These are phyloP conservation scores for Phytopythium vexans DNA, from an alignment of 352 stramenopile genomes.

Conservation along the genomic window DNA sequence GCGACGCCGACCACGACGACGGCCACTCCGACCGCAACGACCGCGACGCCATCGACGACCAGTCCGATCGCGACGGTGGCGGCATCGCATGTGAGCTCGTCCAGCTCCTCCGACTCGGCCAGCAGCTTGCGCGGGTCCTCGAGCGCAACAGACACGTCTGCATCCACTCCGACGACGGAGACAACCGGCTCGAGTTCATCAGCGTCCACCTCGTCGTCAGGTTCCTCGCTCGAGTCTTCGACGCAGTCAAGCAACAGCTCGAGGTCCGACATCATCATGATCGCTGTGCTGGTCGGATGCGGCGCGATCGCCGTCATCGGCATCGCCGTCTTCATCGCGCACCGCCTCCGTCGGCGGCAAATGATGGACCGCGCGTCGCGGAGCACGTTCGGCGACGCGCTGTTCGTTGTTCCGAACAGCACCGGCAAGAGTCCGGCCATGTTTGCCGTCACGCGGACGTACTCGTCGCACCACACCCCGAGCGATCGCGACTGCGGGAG, in stretches of 20 bases:
- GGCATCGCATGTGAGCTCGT: too few species aligned
- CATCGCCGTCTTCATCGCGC: slow-evolving; percentile 46
- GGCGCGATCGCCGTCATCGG: slow-evolving; percentile 37
- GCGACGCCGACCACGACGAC: slow-evolving; percentile 1
- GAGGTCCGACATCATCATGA: slow-evolving; percentile 25
- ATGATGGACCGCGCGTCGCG: slow-evolving; percentile 18
- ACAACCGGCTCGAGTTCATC: not conserved
- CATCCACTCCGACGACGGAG: not conserved
- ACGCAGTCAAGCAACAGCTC: slow-evolving; percentile 11
- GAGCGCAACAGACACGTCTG: too few species aligned
- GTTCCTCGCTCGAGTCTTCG: too few species aligned
- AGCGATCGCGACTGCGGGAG: slow-evolving; percentile 16
- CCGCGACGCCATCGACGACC: not conserved
- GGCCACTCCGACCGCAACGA: not conserved
- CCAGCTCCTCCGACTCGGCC: not conserved
- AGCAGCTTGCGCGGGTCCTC: too few species aligned
- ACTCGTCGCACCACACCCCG: slow-evolving; percentile 10
- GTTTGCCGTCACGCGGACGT: slow-evolving; percentile 15
- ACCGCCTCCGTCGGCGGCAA: slow-evolving; percentile 27
- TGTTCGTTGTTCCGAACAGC: slow-evolving; percentile 18
- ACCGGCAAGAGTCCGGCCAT: not conserved
- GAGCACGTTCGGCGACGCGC: slow-evolving; percentile 20
- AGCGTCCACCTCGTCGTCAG: not conserved
- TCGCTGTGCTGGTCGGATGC: slow-evolving; percentile 36
- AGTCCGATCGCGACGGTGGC: not conserved